Conservation (phyloP, 129 eudicot species). For the Arctium lappa region DNA sequence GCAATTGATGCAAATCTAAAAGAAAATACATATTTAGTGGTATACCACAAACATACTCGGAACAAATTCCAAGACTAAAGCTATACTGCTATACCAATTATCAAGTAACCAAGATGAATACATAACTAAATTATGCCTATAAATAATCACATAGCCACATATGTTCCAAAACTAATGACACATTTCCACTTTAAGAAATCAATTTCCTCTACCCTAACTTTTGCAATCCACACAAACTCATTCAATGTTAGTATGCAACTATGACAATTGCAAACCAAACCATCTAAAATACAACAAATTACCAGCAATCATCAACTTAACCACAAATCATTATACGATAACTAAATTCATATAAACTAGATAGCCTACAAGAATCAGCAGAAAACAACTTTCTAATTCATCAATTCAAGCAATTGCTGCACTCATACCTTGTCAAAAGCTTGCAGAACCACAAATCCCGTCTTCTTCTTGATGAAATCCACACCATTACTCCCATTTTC, state of each 20-base stretch:
- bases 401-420: no score
- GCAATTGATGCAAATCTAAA: background rate
- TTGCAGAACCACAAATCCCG: slow-evolving; percentile 21
- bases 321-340: background rate
- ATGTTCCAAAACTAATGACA: background rate
- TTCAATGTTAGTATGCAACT: background rate
- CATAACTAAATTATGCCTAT: background rate
- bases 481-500: slow-evolving; percentile 38
- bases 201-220: background rate
- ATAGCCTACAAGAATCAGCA: no score
- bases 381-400: no score
- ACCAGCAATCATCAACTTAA: no score
- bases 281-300: background rate
- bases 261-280: background rate
- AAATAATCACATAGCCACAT: background rate
- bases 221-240: background rate
- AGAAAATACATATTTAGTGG: background rate
- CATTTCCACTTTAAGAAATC: background rate
- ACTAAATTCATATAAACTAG: background rate
- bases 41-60: background rate
- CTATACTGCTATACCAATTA: background rate
- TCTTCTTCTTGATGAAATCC: slow-evolving; percentile 16
- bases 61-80: background rate
- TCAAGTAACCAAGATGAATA: slow-evolving; percentile 12
- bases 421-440: slow-evolving; percentile 50